These are phyloP conservation scores for Pulveroboletus frians DNA, from an alignment of 768 basidiomycete genomes.

Conservation along the genomic window DNA sequence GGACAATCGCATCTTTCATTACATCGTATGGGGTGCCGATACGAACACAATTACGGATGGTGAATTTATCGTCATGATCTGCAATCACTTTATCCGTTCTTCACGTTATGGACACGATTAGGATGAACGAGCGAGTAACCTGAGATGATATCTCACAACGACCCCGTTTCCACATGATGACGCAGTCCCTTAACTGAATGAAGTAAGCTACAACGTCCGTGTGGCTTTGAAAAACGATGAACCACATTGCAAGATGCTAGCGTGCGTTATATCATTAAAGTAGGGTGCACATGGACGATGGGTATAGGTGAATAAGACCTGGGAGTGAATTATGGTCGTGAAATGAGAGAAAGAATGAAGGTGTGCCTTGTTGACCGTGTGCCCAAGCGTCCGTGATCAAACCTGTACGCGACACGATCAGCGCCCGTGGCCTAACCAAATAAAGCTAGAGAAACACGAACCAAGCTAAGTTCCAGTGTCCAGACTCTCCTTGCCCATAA, in stretches of 20 bases:
- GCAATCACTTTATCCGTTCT: neutral
- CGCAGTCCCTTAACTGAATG: neutral
- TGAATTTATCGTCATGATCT: neutral
- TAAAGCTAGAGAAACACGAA: constrained; percentile 32
- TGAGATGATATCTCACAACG: neutral
- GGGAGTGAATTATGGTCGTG: constrained; percentile 17
- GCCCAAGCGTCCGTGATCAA: constrained; percentile 1
- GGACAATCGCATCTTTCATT: too few species aligned
- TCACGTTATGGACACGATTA: neutral
- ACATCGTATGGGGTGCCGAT: neutral
- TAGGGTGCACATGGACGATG: constrained; percentile 24
- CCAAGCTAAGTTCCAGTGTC: constrained; percentile 95
- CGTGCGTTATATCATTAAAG: constrained; percentile 26
- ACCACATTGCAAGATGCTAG: constrained; percentile 21
- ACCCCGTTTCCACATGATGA: neutral
- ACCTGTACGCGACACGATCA: constrained; percentile 14
- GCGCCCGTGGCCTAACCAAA: neutral
- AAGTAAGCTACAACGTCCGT: neutral
- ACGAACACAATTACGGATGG: neutral
- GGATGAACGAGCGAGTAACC: neutral
- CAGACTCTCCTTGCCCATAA: constrained; percentile 97
- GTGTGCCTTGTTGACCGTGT: constrained; percentile 2
- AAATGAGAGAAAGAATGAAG: constrained; percentile 10
- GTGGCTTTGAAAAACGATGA: neutral
- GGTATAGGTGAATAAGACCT: constrained; percentile 23